These are phyloP conservation scores for Capronia americana DNA, from an alignment of 2,329 filamentous ascomycete genomes.

Conservation along the genomic window DNA sequence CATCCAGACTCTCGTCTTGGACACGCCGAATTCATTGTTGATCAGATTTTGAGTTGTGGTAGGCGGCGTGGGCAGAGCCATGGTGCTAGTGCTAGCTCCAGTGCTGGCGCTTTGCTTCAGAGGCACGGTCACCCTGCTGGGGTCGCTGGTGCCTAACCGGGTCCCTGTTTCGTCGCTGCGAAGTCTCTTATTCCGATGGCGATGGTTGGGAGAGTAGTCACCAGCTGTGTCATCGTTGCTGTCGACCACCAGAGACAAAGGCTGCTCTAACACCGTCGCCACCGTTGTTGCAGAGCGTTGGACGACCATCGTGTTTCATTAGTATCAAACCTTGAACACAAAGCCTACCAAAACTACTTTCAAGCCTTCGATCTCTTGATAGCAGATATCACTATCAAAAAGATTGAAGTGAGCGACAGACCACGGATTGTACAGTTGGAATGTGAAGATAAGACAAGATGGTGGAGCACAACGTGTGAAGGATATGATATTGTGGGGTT, in stretches of 20 bases:
- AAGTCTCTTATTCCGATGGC: slow-evolving; percentile 12
- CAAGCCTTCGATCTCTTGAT: too few relatives aligned
- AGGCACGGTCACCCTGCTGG: background rate
- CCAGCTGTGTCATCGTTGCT: slow-evolving; percentile 6
- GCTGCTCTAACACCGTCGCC: slow-evolving; percentile 11
- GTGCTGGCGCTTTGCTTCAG: background rate
- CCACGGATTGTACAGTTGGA: too few relatives aligned
- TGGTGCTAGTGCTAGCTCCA: slow-evolving; percentile 1
- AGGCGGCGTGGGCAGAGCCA: slow-evolving; percentile 2
- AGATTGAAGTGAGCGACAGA: too few relatives aligned
- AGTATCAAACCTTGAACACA: too few relatives aligned
- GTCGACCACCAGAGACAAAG: slow-evolving; percentile 2
- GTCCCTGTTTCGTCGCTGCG: slow-evolving; percentile 9
- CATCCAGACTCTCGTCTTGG: slow-evolving; percentile 37
- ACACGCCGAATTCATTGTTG: slow-evolving; percentile 36
- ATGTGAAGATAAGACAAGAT: slow-evolving; percentile 12
- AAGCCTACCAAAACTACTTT: too few relatives aligned
- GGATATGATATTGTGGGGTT: too few relatives aligned
- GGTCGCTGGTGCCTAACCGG: slow-evolving; percentile 1
- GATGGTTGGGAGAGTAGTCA: background rate
- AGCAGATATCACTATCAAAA: too few relatives aligned
- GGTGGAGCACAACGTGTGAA: background rate
- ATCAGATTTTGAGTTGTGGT: slow-evolving; percentile 28
- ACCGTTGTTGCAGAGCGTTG: background rate
- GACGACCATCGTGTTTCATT: too few relatives aligned